Evolutionary conservation across 805 yeast species (phyloP).

Genomic region (Teunomyces atbi): DNA sequence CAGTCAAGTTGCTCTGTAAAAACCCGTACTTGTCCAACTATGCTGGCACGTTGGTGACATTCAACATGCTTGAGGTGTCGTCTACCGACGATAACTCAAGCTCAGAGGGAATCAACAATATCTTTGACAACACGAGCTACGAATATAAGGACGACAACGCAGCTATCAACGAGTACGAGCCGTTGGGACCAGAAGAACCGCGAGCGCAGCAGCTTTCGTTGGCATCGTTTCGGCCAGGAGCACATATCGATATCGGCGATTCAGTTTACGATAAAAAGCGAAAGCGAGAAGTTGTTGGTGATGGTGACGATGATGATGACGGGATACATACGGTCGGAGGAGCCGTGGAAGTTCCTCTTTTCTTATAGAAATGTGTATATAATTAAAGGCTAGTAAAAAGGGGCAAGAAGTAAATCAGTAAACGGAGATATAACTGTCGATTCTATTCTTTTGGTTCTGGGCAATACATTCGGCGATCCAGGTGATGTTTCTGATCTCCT

Average conservation of each 20-base stretch:
- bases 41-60: conserved; percentile 38
- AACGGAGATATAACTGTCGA: conserved; percentile 86
- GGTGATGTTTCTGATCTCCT: conserved; percentile 95
- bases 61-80: conserved; percentile 37
- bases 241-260: conserved; percentile 5
- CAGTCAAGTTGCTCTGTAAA: conserved; percentile 39
- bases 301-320: conserved; percentile 4
- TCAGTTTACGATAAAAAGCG: conserved; percentile 4
- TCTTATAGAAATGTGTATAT: conserved; percentile 22
- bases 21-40: conserved; percentile 25
- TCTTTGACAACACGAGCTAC: conserved; percentile 29
- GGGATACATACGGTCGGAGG: conserved; percentile 35
- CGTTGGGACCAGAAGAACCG: conserved; percentile 4
- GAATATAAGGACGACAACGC: conserved; percentile 14
- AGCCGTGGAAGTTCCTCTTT: conserved; percentile 46
- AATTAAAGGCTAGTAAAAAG: neutral
- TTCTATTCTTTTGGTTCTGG: conserved; percentile 94
- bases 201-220: conserved; percentile 18
- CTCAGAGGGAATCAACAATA: conserved; percentile 15
- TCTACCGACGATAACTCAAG: conserved; percentile 13
- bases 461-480: conserved; percentile 99
- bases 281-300: neutral
- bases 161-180: conserved; percentile 6
- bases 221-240: conserved; percentile 19
- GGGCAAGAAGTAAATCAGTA: conserved; percentile 39